Base-by-base conservation (phyloP, 2,329 filamentous ascomycete genomes). In the Scorias spongiosa region DNA sequence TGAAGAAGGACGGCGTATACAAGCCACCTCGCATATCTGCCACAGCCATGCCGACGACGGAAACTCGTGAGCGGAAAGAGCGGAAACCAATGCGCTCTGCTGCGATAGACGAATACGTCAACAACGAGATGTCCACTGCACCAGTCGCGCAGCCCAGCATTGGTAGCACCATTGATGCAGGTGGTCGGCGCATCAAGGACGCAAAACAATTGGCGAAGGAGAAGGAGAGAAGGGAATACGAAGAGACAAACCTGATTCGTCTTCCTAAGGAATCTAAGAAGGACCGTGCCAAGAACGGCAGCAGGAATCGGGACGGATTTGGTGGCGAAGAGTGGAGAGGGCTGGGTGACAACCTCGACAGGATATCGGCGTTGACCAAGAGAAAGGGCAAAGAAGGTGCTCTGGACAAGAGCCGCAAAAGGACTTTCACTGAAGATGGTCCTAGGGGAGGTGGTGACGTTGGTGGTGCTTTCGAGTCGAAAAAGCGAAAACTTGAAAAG, bases 241-340 rank as follows among this genome's bases (percentile, higher is more conserved):
- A 98, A 68, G 91, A 98, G 66, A 75, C 71, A 53, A 93, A 98
- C 66, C 89, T 95, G 57, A 78, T 85, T 12, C 84, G 91, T 53
- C 68, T 98, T 55, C 87, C 89, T 10, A 81, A 79, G 55, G 76
- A 84, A 62, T 84, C 78, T 66, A 96, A 94, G 72, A 94, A 93
- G 67, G 87, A 94, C 5, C 44, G 42, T 20, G 74, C 77, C 40
- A 81, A 83, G 67, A 78, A 74, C 59, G 67, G 68, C 28, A 63
- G 60, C 38, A 60, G 62, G 30, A 58, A 62, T 29, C 55, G 56
- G 45, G 67, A 55, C 65, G 79, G 71, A 63, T 95, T 84, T 65
- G 89, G 89, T 48, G 91, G 91, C 42, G 91, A 96, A 65, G 91
- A 96, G 59, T 96, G 87, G 85, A 76, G 81, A 50, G 80, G 82